A percentile compares a stretch with the other conserved stretches of the same genome.
phyloP scores from a whole-genome alignment of 129 eudicot genomes.

The Helichrysum umbraculigerum region DNA sequence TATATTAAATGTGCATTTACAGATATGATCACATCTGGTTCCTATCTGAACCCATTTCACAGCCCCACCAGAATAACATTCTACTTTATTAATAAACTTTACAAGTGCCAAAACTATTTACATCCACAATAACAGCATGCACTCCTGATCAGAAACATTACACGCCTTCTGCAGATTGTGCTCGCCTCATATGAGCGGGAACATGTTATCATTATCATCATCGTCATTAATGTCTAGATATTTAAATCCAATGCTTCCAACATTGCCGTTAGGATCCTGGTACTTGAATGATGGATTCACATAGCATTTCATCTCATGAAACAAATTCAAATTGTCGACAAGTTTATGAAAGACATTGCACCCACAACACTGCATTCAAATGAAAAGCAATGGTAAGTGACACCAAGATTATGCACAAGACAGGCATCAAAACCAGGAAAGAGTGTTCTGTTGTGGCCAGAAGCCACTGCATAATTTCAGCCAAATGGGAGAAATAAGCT shows the following conservation, averaged over 20 bases:
- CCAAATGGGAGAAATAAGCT: neutral
- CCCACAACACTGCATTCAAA: constrained; percentile 68
- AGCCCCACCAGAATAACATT: constrained; percentile 13
- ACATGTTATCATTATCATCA: constrained; percentile 50
- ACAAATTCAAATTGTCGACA: constrained; percentile 85
- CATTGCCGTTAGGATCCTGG: constrained; percentile 44
- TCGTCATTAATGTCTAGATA: constrained; percentile 52
- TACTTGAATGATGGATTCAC: constrained; percentile 75
- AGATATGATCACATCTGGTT: constrained; percentile 9
- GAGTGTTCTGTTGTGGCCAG: neutral
- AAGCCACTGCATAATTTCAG: neutral
- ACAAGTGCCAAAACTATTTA: constrained; percentile 17
- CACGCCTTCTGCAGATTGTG: constrained; percentile 18
- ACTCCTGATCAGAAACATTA: constrained; percentile 21
- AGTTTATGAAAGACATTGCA: constrained; percentile 85
- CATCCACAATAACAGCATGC: constrained; percentile 15
- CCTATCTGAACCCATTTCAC: neutral
- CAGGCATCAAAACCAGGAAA: neutral
- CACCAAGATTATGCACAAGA: constrained; percentile 10
- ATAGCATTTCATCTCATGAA: constrained; percentile 88
- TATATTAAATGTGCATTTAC: no score
- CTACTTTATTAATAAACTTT: constrained; percentile 24
- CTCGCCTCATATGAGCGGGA: constrained; percentile 50
- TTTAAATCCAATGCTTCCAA: constrained; percentile 49
- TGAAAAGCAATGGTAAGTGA: neutral